A percentile compares a stretch with the other conserved stretches of the same genome.
These are phyloP conservation scores for Endocalyx cinctus DNA, from an alignment of 2,329 filamentous ascomycete species.

Conservation along the genomic window DNA sequence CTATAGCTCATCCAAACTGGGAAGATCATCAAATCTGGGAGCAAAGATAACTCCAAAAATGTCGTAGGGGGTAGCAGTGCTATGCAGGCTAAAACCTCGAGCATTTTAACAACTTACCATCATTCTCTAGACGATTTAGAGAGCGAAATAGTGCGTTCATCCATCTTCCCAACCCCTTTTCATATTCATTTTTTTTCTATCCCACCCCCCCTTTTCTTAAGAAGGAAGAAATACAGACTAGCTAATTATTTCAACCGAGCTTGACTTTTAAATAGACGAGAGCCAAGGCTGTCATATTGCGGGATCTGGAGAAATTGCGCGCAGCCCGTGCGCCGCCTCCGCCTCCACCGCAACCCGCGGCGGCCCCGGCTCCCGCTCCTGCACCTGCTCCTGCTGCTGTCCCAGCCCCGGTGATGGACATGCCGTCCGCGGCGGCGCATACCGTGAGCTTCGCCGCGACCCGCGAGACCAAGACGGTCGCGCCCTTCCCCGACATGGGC, in stretches of 20 bases:
- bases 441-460: conserved; percentile 20
- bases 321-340: conserved; percentile 22
- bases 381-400: conserved; percentile 17
- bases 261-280: no score
- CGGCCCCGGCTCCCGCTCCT: conserved; percentile 15
- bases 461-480: conserved; percentile 38
- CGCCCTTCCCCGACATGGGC: conserved; percentile 54
- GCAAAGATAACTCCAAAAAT: conserved; percentile 40
- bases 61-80: conserved; percentile 25
- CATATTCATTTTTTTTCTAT: no score
- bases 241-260: no score
- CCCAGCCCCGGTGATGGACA: conserved; percentile 28
- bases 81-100: conserved; percentile 38
- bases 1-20: conserved; percentile 54
- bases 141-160: conserved; percentile 44
- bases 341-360: conserved; percentile 7
- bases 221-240: no score
- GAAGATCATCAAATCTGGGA: conserved; percentile 48
- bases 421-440: conserved; percentile 29
- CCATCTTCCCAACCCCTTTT: conserved; percentile 1
- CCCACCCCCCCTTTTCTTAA: no score
- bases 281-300: conserved; percentile 51
- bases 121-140: conserved; percentile 53
- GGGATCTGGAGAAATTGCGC: conserved; percentile 45
- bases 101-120: conserved; percentile 46